Evolutionary conservation across 75 land plant genomes (phyloP).

Genomic region (Isoetes taiwanensis): DNA sequence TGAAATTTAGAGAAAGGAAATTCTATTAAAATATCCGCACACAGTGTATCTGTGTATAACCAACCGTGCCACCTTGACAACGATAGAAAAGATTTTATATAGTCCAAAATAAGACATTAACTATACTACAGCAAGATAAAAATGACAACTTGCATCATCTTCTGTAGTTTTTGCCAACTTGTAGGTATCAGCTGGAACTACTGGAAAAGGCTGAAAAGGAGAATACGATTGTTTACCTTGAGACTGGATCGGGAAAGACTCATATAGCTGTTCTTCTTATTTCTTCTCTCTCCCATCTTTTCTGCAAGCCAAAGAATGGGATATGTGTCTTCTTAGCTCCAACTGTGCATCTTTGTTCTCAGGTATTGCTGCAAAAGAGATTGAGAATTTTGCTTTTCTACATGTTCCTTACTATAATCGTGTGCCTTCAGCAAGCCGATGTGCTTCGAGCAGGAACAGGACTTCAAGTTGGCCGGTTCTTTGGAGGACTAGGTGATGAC

Average conservation of each 20-base stretch:
- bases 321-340: constrained; percentile 80
- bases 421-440: not conserved
- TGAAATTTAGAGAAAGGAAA: too few species aligned
- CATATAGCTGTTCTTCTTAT: constrained; percentile 63
- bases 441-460: not conserved
- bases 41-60: too few species aligned
- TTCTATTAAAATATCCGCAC: too few species aligned
- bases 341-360: constrained; percentile 55
- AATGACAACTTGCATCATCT: too few species aligned
- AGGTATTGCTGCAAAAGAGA: too few species aligned
- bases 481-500: not conserved
- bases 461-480: not conserved
- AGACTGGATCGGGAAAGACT: constrained; percentile 86
- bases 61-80: too few species aligned
- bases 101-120: too few species aligned
- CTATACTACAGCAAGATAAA: too few species aligned
- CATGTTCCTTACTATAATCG: too few species aligned
- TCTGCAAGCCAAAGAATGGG: constrained; percentile 43
- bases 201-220: constrained; percentile 45
- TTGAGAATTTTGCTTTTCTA: too few species aligned
- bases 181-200: constrained; percentile 65
- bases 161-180: too few species aligned
- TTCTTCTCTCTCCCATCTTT: constrained; percentile 36
- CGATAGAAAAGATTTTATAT: too few species aligned
- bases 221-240: constrained; percentile 61